Evolutionary conservation across 2,329 filamentous ascomycete genomes (phyloP).

Genomic region (Aspergillus piperis): DNA sequence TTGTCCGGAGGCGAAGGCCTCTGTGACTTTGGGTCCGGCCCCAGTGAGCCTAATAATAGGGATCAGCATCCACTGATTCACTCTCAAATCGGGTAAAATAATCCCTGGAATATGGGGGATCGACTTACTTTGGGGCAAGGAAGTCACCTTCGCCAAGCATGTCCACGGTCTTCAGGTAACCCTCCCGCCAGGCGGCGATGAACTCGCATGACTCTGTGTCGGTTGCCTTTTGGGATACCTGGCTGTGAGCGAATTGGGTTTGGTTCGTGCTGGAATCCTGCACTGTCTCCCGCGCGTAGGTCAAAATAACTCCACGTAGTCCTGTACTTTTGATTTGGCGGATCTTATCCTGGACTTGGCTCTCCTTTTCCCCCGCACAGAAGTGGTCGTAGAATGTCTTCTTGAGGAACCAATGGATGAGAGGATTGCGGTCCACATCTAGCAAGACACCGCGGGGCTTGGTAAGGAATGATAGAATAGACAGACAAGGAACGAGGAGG

Average conservation of each 20-base stretch:
- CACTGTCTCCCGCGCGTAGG: constrained; percentile 81
- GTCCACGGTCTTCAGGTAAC: constrained; percentile 71
- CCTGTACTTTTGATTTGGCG: constrained; percentile 69
- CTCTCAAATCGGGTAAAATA: too few species aligned
- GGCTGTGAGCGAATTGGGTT: constrained; percentile 48
- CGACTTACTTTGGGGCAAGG: constrained; percentile 60
- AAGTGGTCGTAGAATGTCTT: constrained; percentile 75
- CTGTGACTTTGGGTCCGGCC: neutral
- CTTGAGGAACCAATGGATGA: constrained; percentile 71
- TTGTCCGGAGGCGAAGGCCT: constrained; percentile 55
- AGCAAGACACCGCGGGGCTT: constrained; percentile 48
- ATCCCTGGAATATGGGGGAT: neutral
- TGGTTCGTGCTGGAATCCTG: constrained; percentile 56
- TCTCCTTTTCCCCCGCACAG: constrained; percentile 81
- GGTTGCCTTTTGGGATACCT: neutral
- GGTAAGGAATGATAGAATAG: constrained; percentile 42
- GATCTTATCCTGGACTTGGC: constrained; percentile 62
- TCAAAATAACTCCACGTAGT: constrained; percentile 79
- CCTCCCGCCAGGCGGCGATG: constrained; percentile 65
- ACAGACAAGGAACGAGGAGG: constrained; percentile 69
- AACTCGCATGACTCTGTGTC: constrained; percentile 22
- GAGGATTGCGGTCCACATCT: constrained; percentile 72
- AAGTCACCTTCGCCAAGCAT: constrained; percentile 56
- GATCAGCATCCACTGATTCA: neutral
- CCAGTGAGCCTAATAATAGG: constrained; percentile 46